Evolutionary conservation across 2,329 filamentous ascomycete genomes (phyloP).

Genomic region (Calonectria pseudoturangicola): DNA sequence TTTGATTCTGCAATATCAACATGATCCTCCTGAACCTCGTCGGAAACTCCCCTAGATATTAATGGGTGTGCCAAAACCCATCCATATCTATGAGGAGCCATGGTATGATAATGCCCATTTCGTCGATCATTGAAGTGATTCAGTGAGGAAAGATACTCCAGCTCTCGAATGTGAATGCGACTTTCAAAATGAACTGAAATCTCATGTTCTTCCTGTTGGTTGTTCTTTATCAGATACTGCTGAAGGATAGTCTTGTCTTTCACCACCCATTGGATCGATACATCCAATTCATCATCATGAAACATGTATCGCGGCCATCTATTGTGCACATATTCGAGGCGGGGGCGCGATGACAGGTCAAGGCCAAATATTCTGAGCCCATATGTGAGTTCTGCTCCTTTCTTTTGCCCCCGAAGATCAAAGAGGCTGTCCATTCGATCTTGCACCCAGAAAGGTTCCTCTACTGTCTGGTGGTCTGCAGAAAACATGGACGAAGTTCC

Average conservation of each 20-base stretch:
- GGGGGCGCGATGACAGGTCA: not conserved
- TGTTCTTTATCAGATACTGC: not conserved
- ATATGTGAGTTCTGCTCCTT: not conserved
- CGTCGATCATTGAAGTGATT: not conserved
- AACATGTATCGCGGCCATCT: not conserved
- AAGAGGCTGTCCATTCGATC: not conserved
- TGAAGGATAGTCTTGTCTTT: not conserved
- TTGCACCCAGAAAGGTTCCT: not conserved
- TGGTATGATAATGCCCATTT: not conserved
- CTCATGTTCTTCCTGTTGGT: not conserved
- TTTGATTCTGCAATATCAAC: not conserved
- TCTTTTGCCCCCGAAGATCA: not conserved
- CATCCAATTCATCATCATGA: not conserved
- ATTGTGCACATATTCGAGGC: constrained; percentile 1
- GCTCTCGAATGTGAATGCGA: not conserved
- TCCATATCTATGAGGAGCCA: not conserved
- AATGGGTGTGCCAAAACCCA: not conserved
- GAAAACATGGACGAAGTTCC: constrained; percentile 8
- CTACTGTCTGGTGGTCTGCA: not conserved
- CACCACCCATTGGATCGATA: constrained; percentile 5
- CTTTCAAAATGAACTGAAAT: not conserved
- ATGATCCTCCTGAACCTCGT: not conserved
- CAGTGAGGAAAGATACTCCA: not conserved
- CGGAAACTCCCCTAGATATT: rapidly evolving
- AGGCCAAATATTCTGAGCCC: not conserved